Base-by-base conservation (phyloP, 78 protist genomes). In the Protostelium mycophagum region DNA sequence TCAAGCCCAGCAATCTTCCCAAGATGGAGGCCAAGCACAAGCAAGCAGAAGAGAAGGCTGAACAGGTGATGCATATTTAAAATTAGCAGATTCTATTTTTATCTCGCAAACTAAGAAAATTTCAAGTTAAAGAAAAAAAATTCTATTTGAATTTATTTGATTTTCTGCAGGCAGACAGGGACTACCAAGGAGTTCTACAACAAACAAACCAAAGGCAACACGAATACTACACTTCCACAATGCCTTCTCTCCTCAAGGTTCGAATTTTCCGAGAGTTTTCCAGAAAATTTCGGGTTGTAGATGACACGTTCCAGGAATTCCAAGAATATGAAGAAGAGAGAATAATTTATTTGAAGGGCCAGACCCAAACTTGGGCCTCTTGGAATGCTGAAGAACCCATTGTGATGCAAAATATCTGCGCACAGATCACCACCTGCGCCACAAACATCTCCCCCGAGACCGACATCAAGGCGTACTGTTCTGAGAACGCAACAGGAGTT, bases 291-390 rank as follows among this genome's bases (percentile, higher is more conserved):
- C 16, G 34, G 34, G 38, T 1, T 51, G 34, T 87, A 31, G 83
- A 83, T 88, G 28, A 38, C 16, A 0, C 84, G 28, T 35, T 88
- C 28, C 39, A 89, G 84, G 95, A 92, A 51, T 92, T 92, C 89
- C 95, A 92, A 92, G 28, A 36, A 35, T 92, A 89, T 51, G 95
- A 92, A 90, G 95, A 93, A 35, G 95, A 93, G 87, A 89, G 95
- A 83, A 85, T 93, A 28, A 29, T 28, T 63, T 83, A 63, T 83
- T 35, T 84, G 51, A 88, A 88, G 83, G 89, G 86, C 36, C 29
- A 28, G 29, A 87, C 89, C 86, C 83, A 90, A 10, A 88, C 85
- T 39, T 37, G 88, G 10, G 92, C 89, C 35, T 28, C 83, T n/a
- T 63, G 83, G 83, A 29, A 88, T 28, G 88, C 83, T 36, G 91